Evolutionary conservation across 495 filamentous ascomycete species (phyloP).

Genomic region (Lophium mytilinum): DNA sequence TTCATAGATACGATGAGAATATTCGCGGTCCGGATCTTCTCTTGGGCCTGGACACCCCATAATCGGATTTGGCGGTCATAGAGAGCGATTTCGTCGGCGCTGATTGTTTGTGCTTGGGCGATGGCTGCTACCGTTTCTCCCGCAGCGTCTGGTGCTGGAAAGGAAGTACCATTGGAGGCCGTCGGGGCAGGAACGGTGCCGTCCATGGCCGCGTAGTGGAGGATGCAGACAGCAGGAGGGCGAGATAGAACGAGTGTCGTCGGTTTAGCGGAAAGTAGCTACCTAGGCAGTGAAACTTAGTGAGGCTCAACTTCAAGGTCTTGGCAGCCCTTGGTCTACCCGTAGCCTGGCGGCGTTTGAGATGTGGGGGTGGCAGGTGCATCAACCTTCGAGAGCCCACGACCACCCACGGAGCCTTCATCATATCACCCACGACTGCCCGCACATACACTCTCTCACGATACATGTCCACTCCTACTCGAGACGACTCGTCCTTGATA

Average conservation of each 20-base stretch:
- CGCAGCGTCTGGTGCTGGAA: constrained; percentile 17
- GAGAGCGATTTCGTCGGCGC: constrained; percentile 84
- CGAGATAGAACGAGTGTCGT: no score
- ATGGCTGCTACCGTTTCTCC: constrained; percentile 22
- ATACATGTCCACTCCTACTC: no score
- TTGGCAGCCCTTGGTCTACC: no score
- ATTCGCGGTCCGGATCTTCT: constrained; percentile 79
- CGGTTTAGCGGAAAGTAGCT: not conserved
- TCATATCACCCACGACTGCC: no score
- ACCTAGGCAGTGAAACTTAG: not conserved
- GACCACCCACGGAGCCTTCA: no score
- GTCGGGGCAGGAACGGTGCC: not conserved
- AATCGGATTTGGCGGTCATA: constrained; percentile 98
- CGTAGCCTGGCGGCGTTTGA: no score
- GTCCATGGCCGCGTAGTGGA: not conserved
- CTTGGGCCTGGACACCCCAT: constrained; percentile 93
- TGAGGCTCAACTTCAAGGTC: no score
- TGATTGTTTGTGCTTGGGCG: constrained; percentile 41
- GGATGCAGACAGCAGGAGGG: no score
- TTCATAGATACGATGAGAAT: constrained; percentile 83
- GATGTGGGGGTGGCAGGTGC: no score
- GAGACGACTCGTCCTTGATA: not conserved
- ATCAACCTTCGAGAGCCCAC: no score
- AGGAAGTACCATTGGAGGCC: constrained; percentile 18
- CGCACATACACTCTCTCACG: no score